Base-by-base conservation (phyloP, 768 basidiomycete species). In the Goffeauzyma gilvescens region DNA sequence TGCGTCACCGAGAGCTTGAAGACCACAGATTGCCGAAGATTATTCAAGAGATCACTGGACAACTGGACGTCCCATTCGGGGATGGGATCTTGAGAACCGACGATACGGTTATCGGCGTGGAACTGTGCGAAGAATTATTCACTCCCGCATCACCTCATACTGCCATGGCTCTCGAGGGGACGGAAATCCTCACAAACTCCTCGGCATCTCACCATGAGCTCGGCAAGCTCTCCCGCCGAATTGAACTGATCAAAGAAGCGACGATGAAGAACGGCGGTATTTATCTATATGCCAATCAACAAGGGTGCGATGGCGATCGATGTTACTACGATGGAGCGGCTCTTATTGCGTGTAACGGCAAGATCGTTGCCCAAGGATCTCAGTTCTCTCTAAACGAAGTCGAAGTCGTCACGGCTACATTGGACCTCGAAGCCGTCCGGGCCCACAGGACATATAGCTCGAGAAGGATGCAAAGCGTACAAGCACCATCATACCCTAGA, bases 141-240 rank as follows among this genome's bases (percentile, higher is more conserved):
- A 98, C 93, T 0, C 93, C 93, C 2, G 75, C 78, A 4, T 90
- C 87, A 90, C 93, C 93, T 4, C 93, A 98, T 59, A 90, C 95
- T 44, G 66, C 79, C 10, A 96, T 96, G 93, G 93, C 90, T 6
- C 73, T 98, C 7, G 90, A 98, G 55, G 93, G 93, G 5, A 90
- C 95, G 6, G 93, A 98, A 64, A 93, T 98, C 38, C 95, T 96
- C 60, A 95, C 90, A 7, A 98, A 98, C 65, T 96, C 93, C 1
- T 89, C 84, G 50, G 93, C 87, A 4, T 90, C 85, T 62, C 93
- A 98, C 59, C 93, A 98, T 56, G 93, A 96, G 59, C 75, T 98
- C 20, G 78, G 93, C n/a, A 98, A 98, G 64, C 72, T 98, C 20
- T 75, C 85, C 57, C 76, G 75, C 6, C 76, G 93, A 6, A 74